These are phyloP conservation scores for Lactarius vividus DNA, from an alignment of 768 basidiomycete species.

Conservation along the genomic window DNA sequence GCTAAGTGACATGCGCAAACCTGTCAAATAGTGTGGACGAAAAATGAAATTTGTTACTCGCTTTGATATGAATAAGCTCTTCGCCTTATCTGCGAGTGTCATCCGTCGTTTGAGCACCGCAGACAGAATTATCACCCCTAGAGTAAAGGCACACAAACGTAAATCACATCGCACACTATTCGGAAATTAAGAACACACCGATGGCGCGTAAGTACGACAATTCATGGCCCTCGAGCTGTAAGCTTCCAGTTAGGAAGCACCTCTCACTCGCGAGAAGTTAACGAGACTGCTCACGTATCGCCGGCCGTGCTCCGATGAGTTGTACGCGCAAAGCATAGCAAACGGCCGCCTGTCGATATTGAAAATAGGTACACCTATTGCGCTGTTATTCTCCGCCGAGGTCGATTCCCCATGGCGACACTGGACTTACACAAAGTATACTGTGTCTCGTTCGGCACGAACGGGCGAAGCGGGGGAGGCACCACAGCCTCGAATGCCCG, in stretches of 20 bases:
- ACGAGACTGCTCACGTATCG: conserved; percentile 61
- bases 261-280: not conserved
- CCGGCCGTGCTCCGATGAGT: conserved; percentile 73
- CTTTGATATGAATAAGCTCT: conserved; percentile 91
- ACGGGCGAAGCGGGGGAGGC: conserved; percentile 76
- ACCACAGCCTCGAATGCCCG: conserved; percentile 85
- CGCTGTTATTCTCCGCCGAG: conserved; percentile 12
- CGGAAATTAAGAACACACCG: conserved; percentile 40
- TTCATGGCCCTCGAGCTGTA: conserved; percentile 82
- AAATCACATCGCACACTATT: not conserved
- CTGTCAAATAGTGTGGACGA: not conserved
- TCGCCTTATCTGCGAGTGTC: conserved; percentile 93
- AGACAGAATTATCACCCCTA: conserved; percentile 87
- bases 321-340: conserved; percentile 88
- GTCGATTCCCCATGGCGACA: not conserved
- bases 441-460: conserved; percentile 77
- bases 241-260: conserved; percentile 1
- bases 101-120: conserved; percentile 90
- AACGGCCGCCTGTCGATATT: conserved; percentile 93
- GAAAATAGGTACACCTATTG: conserved; percentile 82
- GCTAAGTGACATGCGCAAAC: conserved; percentile 38
- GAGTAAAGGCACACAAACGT: conserved; percentile 2
- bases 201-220: conserved; percentile 90
- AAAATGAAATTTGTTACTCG: conserved; percentile 35
- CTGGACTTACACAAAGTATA: conserved; percentile 74